Evolutionary conservation across 139 green algal genomes (phyloP).

Genomic region (Volvox reticuliferus): DNA sequence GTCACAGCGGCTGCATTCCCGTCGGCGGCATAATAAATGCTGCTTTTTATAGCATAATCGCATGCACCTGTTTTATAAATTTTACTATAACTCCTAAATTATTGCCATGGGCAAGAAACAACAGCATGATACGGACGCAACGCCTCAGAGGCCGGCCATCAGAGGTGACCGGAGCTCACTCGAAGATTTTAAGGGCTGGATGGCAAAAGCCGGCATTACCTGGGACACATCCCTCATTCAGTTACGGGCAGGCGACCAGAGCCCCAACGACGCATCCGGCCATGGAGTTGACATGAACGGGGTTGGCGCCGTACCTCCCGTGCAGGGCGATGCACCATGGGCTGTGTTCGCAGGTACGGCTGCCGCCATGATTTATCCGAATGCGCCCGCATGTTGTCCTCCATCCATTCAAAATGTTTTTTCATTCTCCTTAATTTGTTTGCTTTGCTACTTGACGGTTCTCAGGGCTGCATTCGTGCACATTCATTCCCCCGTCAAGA

Average conservation of each 20-base stretch:
- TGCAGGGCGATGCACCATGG: not conserved
- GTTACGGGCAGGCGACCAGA: not conserved
- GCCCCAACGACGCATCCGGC: not conserved
- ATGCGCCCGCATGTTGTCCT: not conserved
- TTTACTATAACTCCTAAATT: too few species aligned
- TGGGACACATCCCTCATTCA: slow-evolving; percentile 19
- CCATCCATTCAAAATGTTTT: not conserved
- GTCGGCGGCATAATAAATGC: too few species aligned
- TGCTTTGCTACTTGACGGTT: not conserved
- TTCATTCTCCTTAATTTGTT: not conserved
- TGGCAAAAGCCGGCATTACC: not conserved
- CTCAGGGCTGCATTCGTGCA: not conserved
- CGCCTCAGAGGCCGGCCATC: too few species aligned
- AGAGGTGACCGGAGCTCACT: slow-evolving; percentile 2
- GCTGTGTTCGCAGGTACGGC: slow-evolving; percentile 6
- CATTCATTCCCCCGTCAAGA: not conserved
- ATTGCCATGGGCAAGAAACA: too few species aligned
- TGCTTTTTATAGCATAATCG: too few species aligned
- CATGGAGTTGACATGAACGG: not conserved
- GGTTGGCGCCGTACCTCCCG: too few species aligned
- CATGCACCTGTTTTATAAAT: too few species aligned
- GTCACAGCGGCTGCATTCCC: too few species aligned
- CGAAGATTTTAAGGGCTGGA: slow-evolving; percentile 10
- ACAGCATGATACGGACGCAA: too few species aligned
- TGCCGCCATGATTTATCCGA: not conserved